Percentiles rank a stretch among this genome's conserved stretches.
Conservation (phyloP, 2,329 filamentous ascomycete species). For the Sporothrix phasma region DNA sequence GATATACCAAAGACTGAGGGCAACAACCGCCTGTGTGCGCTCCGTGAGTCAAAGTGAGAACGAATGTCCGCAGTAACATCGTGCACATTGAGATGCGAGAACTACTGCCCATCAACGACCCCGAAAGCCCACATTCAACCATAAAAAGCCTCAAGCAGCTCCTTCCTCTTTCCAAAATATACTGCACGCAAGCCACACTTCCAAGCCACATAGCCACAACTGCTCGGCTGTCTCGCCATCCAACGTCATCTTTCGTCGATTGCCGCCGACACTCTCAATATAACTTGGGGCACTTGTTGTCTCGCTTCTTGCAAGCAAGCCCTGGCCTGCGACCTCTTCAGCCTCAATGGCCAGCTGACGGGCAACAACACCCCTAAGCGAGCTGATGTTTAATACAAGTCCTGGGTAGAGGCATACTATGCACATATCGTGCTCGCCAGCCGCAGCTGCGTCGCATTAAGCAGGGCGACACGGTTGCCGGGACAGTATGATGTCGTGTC, state of each 20-base stretch:
- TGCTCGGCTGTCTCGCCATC: neutral
- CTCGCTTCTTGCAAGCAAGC: neutral
- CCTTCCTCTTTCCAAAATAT: neutral
- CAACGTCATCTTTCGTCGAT: neutral
- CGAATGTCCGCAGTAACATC: no score
- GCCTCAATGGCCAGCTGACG: neutral
- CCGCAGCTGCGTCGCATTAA: conserved; percentile 3
- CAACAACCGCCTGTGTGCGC: neutral
- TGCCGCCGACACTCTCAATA: conserved; percentile 2
- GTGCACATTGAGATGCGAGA: neutral
- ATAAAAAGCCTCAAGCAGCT: neutral
- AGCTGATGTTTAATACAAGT: neutral
- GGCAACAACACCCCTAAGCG: no score
- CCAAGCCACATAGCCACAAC: conserved; percentile 2
- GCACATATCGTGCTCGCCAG: neutral
- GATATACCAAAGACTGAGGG: neutral
- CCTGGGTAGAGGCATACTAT: neutral
- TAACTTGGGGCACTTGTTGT: conserved; percentile 3
- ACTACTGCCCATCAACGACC: neutral
- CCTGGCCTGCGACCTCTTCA: neutral
- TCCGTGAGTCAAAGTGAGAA: no score
- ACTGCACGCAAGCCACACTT: neutral
- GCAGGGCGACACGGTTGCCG: conserved; percentile 5
- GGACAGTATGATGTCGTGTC: conserved; percentile 11
- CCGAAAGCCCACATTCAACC: neutral